A percentile compares a stretch with the other conserved stretches of the same genome.
phyloP scores from a whole-genome alignment of 768 basidiomycete species.

The Lactifluus echinatus region DNA sequence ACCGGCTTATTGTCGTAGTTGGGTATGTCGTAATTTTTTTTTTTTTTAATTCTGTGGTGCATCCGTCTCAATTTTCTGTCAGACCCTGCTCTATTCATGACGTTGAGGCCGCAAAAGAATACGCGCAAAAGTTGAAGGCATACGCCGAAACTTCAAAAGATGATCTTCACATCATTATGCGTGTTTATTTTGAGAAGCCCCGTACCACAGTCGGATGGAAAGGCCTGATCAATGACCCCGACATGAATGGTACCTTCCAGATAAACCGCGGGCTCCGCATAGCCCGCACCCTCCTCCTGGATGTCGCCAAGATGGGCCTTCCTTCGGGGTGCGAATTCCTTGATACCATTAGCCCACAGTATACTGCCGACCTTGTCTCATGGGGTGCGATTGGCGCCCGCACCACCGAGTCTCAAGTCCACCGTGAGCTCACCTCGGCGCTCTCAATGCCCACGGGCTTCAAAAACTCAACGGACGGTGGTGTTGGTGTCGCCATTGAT shows the following conservation, averaged over 20 bases:
- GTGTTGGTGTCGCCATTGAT: constrained; percentile 85
- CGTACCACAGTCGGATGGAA: constrained; percentile 99
- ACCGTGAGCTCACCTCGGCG: constrained; percentile 78
- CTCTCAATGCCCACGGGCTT: constrained; percentile 97
- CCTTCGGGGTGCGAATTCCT: constrained; percentile 97
- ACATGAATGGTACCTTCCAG: constrained; percentile 86
- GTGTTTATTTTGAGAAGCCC: constrained; percentile 97
- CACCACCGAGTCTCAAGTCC: constrained; percentile 89
- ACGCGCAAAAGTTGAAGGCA: constrained; percentile 67
- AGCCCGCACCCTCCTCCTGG: constrained; percentile 79
- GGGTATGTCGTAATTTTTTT: constrained; percentile 42
- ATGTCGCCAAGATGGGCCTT: constrained; percentile 83
- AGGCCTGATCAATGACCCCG: constrained; percentile 95
- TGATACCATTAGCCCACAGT: constrained; percentile 71
- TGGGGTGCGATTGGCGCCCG: constrained; percentile 97
- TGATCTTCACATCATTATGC: constrained; percentile 93
- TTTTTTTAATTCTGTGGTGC: background rate
- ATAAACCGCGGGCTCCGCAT: constrained; percentile 94
- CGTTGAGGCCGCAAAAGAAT: constrained; percentile 75
- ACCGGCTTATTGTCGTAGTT: constrained; percentile 86
- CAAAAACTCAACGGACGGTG: constrained; percentile 97
- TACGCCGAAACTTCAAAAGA: constrained; percentile 77
- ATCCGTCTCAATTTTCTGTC: background rate
- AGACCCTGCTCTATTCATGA: constrained; percentile 96
- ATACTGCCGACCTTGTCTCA: constrained; percentile 85